phyloP scores from a whole-genome alignment of 2,329 filamentous ascomycete genomes.

The Akanthomyces muscarius region DNA sequence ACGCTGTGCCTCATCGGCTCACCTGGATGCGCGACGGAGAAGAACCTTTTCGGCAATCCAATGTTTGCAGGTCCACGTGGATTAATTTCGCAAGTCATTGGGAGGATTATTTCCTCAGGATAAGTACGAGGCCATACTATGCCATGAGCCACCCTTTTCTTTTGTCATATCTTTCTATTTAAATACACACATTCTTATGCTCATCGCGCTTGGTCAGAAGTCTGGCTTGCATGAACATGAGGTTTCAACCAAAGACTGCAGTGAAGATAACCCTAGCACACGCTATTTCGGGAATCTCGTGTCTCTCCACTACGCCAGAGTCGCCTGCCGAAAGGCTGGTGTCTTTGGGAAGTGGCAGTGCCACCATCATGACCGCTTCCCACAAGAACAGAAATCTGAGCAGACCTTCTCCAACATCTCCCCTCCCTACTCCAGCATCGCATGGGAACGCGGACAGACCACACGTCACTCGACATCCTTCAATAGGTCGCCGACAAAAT shows the following conservation, averaged over 20 bases:
- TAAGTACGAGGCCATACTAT: not conserved
- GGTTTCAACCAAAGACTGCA: conserved; percentile 3
- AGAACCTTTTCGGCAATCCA: not conserved
- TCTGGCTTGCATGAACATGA: not conserved
- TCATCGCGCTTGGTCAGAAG: not conserved
- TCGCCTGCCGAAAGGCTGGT: not conserved
- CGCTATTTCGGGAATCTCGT: not conserved
- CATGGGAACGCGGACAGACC: not conserved
- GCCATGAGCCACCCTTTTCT: not conserved
- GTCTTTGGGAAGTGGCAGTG: not conserved
- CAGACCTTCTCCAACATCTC: conserved; percentile 24
- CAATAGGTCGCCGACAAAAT: not conserved
- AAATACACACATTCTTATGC: not conserved
- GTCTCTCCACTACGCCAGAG: not conserved
- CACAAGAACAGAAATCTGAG: conserved; percentile 51
- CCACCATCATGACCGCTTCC: conserved; percentile 14
- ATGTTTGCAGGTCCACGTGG: not conserved
- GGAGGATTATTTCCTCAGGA: not conserved
- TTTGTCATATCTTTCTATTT: not conserved
- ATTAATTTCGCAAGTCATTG: not conserved
- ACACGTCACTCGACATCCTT: not conserved
- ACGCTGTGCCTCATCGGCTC: not conserved
- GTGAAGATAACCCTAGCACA: conserved; percentile 16
- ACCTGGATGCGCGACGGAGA: not conserved
- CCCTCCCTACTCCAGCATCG: conserved; percentile 12